Conservation (phyloP, 2,329 filamentous ascomycete species). For the Trichoderma gracile region DNA sequence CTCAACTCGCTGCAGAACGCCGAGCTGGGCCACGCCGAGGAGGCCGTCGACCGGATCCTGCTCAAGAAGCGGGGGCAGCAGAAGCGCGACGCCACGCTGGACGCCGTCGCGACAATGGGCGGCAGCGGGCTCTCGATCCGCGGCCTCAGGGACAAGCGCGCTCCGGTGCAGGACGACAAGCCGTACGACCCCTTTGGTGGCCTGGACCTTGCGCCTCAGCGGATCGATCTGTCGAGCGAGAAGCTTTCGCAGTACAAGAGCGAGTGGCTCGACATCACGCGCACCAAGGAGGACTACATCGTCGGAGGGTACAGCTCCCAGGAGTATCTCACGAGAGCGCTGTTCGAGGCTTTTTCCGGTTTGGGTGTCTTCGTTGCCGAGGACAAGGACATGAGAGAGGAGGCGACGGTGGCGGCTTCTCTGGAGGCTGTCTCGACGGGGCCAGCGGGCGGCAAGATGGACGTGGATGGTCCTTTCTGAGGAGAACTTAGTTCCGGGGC, state of each 20-base stretch:
- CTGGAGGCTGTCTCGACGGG: conserved; percentile 41
- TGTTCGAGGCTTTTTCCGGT: conserved; percentile 89
- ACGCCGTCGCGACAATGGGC: conserved; percentile 34
- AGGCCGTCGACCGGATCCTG: conserved; percentile 60
- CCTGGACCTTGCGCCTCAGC: conserved; percentile 64
- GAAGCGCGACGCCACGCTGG: conserved; percentile 39
- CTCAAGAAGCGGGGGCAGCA: conserved; percentile 71
- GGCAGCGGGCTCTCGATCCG: conserved; percentile 63
- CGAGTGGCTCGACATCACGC: conserved; percentile 68
- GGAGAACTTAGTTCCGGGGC: background rate
- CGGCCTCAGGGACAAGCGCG: conserved; percentile 69
- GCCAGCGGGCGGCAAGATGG: conserved; percentile 45
- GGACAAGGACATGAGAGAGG: conserved; percentile 55
- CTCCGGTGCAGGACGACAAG: conserved; percentile 55
- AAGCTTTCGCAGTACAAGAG: conserved; percentile 68
- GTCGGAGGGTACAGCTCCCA: conserved; percentile 81
- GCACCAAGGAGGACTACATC: conserved; percentile 64
- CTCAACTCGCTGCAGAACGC: conserved; percentile 68
- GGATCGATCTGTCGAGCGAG: conserved; percentile 60
- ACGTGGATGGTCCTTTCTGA: conserved; percentile 51
- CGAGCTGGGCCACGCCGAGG: conserved; percentile 59
- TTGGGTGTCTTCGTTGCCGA: conserved; percentile 85
- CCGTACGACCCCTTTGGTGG: conserved; percentile 90
- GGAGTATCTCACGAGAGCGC: conserved; percentile 77
- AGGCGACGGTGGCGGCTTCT: conserved; percentile 39